phyloP scores from a whole-genome alignment of 2,329 filamentous ascomycete genomes.

The Colletotrichum costaricense region DNA sequence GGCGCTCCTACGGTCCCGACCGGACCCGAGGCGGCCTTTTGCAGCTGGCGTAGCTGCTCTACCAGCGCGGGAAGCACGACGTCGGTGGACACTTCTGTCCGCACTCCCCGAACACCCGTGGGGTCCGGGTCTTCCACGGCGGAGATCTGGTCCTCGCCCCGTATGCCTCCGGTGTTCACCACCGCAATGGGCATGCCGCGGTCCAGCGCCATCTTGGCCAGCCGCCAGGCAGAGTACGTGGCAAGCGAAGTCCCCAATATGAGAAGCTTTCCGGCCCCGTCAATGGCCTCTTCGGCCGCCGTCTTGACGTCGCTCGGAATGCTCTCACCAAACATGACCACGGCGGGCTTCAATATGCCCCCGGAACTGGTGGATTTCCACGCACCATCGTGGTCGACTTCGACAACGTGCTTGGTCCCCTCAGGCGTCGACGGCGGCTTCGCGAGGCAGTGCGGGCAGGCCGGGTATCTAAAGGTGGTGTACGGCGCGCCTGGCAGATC shows the following conservation, averaged over 20 bases:
- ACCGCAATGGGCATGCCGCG: constrained; percentile 87
- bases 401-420: constrained; percentile 67
- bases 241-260: constrained; percentile 91
- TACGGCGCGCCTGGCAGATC: constrained; percentile 90
- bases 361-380: constrained; percentile 75
- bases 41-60: constrained; percentile 56
- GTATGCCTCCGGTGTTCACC: constrained; percentile 86
- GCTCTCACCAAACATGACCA: constrained; percentile 96
- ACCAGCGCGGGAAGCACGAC: constrained; percentile 68
- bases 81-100: constrained; percentile 69
- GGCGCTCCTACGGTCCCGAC: background rate
- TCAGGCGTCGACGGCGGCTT: constrained; percentile 68
- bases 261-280: constrained; percentile 79
- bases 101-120: constrained; percentile 62
- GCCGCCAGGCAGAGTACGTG: constrained; percentile 93
- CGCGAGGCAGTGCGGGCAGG: constrained; percentile 83
- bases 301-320: constrained; percentile 77
- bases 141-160: constrained; percentile 82
- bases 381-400: constrained; percentile 83
- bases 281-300: constrained; percentile 83
- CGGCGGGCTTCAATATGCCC: constrained; percentile 90
- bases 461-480: constrained; percentile 88
- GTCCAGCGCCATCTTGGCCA: constrained; percentile 86
- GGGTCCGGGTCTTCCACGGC: constrained; percentile 63
- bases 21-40: background rate